Evolutionary conservation across 2,329 filamentous ascomycete species (phyloP).

Genomic region (Trichoderma gracile): DNA sequence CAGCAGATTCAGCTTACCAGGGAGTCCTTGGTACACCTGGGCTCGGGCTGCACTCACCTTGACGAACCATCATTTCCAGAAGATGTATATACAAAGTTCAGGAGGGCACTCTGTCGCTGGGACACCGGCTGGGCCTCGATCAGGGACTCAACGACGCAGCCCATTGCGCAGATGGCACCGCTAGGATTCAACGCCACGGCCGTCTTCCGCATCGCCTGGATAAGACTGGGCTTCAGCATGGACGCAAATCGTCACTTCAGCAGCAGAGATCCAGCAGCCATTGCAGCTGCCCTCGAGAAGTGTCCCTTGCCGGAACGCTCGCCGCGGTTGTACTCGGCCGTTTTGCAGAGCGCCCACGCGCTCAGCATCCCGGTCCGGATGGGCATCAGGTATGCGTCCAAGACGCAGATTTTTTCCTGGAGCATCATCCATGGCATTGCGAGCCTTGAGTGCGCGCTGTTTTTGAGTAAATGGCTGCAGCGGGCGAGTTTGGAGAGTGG

Average conservation of each 20-base stretch:
- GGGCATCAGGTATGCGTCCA: conserved; percentile 11
- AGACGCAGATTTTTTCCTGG: conserved; percentile 15
- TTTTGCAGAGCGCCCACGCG: conserved; percentile 17
- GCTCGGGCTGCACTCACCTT: background rate
- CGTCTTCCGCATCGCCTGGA: conserved; percentile 12
- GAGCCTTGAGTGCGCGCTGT: conserved; percentile 9
- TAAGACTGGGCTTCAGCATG: conserved; percentile 11
- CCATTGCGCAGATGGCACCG: conserved; percentile 20
- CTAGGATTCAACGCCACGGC: conserved; percentile 20
- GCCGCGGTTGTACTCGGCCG: conserved; percentile 15
- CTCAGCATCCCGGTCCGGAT: conserved; percentile 20
- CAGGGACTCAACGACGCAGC: background rate
- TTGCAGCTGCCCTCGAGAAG: conserved; percentile 1
- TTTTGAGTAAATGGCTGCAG: conserved; percentile 15
- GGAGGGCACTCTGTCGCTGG: conserved; percentile 17
- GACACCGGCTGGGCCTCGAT: conserved; percentile 12
- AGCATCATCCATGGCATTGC: conserved; percentile 19
- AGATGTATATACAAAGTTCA: conserved; percentile 13
- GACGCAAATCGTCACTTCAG: background rate
- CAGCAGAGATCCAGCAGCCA: conserved; percentile 1
- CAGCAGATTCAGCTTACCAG: conserved; percentile 22
- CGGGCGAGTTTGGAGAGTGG: conserved; percentile 5
- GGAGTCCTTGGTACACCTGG: conserved; percentile 7
- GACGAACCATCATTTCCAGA: background rate
- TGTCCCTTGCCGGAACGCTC: conserved; percentile 10